Evolutionary conservation across 208 protist species (phyloP), one percentile per base, ranked within the genome.

Genomic region (Spironucleus salmonicida): DNA sequence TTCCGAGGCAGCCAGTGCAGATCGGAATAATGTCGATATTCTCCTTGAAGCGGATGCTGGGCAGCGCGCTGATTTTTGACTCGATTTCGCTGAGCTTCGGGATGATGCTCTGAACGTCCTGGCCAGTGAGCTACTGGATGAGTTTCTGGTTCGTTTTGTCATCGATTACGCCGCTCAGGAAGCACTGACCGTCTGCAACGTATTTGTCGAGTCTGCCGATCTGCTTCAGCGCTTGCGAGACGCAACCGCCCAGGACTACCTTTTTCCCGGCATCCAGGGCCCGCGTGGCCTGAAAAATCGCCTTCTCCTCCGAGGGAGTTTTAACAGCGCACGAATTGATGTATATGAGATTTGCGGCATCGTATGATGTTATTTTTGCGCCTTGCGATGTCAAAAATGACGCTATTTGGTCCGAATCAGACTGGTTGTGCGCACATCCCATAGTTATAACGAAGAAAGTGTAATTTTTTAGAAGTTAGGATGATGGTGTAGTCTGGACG

Each of bases 261-360:
- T 45, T 2, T n/a, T 35, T 40, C 9, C 38, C 64, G 38, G 2
- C 15, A 7, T 49, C 38, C 2, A 42, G 9, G 4, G 34, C 64
- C 2, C n/a, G 26, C 64, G 23, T n/a, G 7, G 38, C 7, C n/a
- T 57, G 32, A n/a, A 32, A n/a, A 71, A 71, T 30, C 2, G 64
- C 64, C 38, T 71, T 71, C 30, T 71, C 64, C 64, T 71, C 19
- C 2, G 64, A 71, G 2, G 64, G 64, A 49, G 26, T 71, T 38
- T 71, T 71, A 4, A 71, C 64, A n/a, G 64, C 45, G 34, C 64
- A 71, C n/a, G 64, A 71, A 35, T 71, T 71, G 34, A 71, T 71
- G 34, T 71, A 71, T 11, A 71, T 35, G 11, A 71, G 9, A 38
- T 71, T 35, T 4, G 38, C 64, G 32, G 2, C 7, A 15, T 40